Base-by-base conservation (phyloP, 2,329 filamentous ascomycete species). In the Lasiodiplodia citricola region DNA sequence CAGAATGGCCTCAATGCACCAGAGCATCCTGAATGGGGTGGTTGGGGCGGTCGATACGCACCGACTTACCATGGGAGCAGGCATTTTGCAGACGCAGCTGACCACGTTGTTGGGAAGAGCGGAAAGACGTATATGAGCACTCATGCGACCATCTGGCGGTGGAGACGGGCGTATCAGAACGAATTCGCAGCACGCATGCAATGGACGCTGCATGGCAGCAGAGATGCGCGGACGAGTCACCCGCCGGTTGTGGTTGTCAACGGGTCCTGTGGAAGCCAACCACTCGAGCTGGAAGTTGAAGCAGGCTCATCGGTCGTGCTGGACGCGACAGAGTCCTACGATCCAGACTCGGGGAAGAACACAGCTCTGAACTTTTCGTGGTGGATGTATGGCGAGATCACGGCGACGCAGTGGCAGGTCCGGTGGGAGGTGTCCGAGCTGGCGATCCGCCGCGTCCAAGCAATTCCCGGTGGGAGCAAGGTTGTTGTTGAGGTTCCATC, bases 131-230 rank as follows among this genome's bases (percentile, higher is more conserved):
- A 79, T 67, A 79, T 77, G 14, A 80, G 78, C 13, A 85, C 83
- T 60, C 81, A 85, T 25, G 83, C 84, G 2, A 84, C 83, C 0
- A 83, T 87, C 38, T 87, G 85, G 84, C 77, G 85, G n/a, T 87
- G 84, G 85, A 74, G 84, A 16, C 77, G 82, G 65, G 83, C 84
- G 0, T 87, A 83, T 68, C 84, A 86, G 73, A 82, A 83, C 58
- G 84, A 86, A 67, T 87, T 83, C 73, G 84, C 78, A 11, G 85
- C 79, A 28, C 77, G 78, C 31, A 85, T 84, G 72, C 82, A 80
- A 72, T 87, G 79, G 86, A 84, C 77, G 16, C 74, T 81, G 70
- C 70, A 74, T 60, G 70, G 70, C 13, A 80, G 81, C 16, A 71
- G 77, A 28, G 60, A 64, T 18, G 69, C 70, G 16, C 75, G 78